Percentiles rank a stretch among this genome's conserved stretches.
phyloP scores from a whole-genome alignment of 345 rosid species.

The Aegle marmelos region DNA sequence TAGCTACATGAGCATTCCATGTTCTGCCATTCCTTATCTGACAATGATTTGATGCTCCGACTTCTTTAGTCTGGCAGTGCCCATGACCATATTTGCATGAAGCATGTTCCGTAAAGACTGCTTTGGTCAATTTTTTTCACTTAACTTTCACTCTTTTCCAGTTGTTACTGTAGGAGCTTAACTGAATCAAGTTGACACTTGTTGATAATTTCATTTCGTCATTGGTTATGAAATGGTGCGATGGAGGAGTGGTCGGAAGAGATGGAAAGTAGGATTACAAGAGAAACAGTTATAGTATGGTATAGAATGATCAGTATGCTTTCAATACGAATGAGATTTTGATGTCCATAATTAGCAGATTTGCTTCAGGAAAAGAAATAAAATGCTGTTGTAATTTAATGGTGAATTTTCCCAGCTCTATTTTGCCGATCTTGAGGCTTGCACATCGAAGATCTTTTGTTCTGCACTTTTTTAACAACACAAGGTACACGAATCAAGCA shows the following conservation, averaged over 20 bases:
- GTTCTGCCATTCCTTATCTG: not conserved
- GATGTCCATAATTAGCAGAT: too few species aligned
- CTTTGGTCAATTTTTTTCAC: not conserved
- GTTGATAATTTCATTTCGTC: not conserved
- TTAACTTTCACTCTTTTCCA: not conserved
- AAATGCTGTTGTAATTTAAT: not conserved
- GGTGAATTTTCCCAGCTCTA: not conserved
- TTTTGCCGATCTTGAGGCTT: not conserved
- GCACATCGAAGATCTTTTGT: not conserved
- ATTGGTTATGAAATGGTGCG: not conserved
- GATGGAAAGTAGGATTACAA: not conserved
- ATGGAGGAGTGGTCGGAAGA: not conserved
- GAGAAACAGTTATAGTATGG: not conserved
- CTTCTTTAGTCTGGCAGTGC: not conserved
- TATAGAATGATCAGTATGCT: not conserved
- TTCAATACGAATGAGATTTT: too few species aligned
- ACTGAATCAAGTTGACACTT: not conserved
- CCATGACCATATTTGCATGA: constrained; percentile 6
- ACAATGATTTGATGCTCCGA: not conserved
- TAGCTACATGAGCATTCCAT: not conserved
- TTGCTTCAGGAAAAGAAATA: not conserved
- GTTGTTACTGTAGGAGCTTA: not conserved
- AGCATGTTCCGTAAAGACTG: not conserved
- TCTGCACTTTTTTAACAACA: not conserved
- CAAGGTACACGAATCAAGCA: not conserved